Evolutionary conservation across 2,329 filamentous ascomycete species (phyloP), one percentile per base, ranked within the genome.

Genomic region (Ceratocystis eucalypticola): DNA sequence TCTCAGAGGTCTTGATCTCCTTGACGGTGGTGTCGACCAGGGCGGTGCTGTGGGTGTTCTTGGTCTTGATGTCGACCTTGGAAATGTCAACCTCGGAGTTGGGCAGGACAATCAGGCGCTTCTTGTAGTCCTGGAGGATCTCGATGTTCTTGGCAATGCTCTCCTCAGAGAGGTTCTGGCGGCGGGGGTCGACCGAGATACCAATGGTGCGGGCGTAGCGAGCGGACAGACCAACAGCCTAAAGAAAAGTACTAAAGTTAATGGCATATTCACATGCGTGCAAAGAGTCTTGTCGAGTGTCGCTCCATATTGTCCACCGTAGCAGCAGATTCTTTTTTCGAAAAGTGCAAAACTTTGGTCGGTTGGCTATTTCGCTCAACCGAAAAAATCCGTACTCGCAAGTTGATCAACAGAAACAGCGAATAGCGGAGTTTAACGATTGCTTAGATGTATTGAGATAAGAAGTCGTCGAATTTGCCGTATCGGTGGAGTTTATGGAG

Each of bases 71-170:
- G 75, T 83, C 79, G 77, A 85, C 84, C 74, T 86, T 88, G 76
- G 78, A 79, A 72, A 82, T 75, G 80, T 94, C 86, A 87, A 93
- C 89, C 61, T 67, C 67, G 77, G 89, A 89, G 79, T 88, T 88
- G 77, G 94, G 94, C 85, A 99, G 96, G 78, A 99, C 86, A 79
- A 99, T 96, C 76, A 99, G 83, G 77, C 91, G 91, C 77, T 88
- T 86, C 83, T 88, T 89, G 91, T 96, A 99, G 78, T 91, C 91
- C 86, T 96, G 92, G 77, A 99, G 91, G 77, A 94, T 94, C 79
- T 89, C 89, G 74, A 99, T 93, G 82, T 99, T 99, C 84, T 84
- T 84, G 79, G 90, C 84, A 75, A 97, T 88, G 72, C 88, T 89
- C 86, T 97, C 94, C 83, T 95, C 90, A 76, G 88, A 94, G 76